phyloP scores from a whole-genome alignment of 1,139 yeast species.

The Magnusiomyces tetraspermus region DNA sequence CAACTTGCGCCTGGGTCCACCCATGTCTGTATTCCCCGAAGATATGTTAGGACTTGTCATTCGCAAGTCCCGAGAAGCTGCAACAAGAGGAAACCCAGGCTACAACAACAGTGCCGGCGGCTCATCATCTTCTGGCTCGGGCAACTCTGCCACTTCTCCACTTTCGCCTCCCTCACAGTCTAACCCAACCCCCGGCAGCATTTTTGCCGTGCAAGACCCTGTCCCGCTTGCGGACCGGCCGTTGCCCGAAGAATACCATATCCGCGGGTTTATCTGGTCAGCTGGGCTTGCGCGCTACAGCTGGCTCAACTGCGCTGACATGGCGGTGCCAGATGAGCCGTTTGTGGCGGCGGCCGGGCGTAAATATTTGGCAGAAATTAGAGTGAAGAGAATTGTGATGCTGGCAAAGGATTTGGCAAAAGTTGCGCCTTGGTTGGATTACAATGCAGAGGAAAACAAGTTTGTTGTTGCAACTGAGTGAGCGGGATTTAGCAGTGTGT shows the following conservation, averaged over 20 bases:
- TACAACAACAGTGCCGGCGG: too few species aligned
- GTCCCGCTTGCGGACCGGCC: slow-evolving; percentile 10
- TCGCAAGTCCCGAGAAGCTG: too few species aligned
- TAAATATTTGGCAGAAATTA: slow-evolving; percentile 2
- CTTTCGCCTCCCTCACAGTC: too few species aligned
- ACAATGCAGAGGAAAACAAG: not conserved
- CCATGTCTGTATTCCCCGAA: not conserved
- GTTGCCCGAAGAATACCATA: slow-evolving; percentile 17
- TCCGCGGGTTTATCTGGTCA: slow-evolving; percentile 16
- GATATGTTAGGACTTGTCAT: not conserved
- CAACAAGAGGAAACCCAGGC: too few species aligned
- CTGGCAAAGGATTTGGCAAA: slow-evolving; percentile 9
- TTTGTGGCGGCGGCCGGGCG: slow-evolving; percentile 9
- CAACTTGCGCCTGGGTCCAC: not conserved
- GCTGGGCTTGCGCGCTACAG: not conserved
- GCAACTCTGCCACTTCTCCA: not conserved
- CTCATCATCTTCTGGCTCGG: too few species aligned
- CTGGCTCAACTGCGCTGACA: not conserved
- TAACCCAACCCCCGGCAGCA: not conserved
- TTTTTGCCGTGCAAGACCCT: not conserved
- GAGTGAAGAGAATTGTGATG: slow-evolving; percentile 8
- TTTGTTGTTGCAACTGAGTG: too few species aligned
- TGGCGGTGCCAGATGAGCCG: slow-evolving; percentile 11
- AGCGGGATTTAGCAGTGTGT: too few species aligned
- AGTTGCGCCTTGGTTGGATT: slow-evolving; percentile 5